Percentiles rank a stretch among this genome's conserved stretches.
phyloP scores from a whole-genome alignment of 148 eudicot genomes.

The Diospyros lotus region DNA sequence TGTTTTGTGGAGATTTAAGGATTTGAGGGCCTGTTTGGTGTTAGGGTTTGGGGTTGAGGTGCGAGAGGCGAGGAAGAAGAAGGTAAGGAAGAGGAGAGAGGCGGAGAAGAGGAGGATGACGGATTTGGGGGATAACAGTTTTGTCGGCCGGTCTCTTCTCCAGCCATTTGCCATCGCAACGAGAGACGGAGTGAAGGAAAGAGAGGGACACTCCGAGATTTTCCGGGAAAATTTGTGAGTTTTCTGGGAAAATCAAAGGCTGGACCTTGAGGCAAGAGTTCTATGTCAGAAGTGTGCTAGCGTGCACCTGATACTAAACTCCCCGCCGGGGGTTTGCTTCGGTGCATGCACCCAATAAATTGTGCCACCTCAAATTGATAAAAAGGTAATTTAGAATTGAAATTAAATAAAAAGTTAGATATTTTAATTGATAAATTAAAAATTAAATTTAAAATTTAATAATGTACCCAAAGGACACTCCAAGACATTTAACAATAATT shows the following conservation, averaged over 20 bases:
- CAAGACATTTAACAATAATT: too few species aligned
- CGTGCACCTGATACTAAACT: background rate
- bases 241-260: background rate
- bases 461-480: too few species aligned
- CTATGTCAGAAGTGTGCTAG: background rate
- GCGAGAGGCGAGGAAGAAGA: slow-evolving; percentile 41
- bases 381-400: too few species aligned
- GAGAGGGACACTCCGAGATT: background rate
- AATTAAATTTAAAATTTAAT: too few species aligned
- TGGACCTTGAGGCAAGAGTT: background rate
- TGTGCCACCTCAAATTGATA: too few species aligned
- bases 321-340: too few species aligned
- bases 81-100: slow-evolving; percentile 45
- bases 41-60: slow-evolving; percentile 26
- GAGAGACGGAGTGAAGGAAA: background rate
- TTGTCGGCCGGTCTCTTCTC: slow-evolving; percentile 59
- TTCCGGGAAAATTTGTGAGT: background rate
- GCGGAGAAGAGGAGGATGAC: slow-evolving; percentile 48
- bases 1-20: slow-evolving; percentile 15
- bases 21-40: slow-evolving; percentile 19
- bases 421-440: too few species aligned
- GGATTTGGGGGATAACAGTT: slow-evolving; percentile 40
- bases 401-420: too few species aligned
- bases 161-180: slow-evolving; percentile 78
- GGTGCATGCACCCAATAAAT: too few species aligned